These are phyloP conservation scores for Opeltia flavorubescens DNA, from an alignment of 495 filamentous ascomycete species.

Conservation along the genomic window DNA sequence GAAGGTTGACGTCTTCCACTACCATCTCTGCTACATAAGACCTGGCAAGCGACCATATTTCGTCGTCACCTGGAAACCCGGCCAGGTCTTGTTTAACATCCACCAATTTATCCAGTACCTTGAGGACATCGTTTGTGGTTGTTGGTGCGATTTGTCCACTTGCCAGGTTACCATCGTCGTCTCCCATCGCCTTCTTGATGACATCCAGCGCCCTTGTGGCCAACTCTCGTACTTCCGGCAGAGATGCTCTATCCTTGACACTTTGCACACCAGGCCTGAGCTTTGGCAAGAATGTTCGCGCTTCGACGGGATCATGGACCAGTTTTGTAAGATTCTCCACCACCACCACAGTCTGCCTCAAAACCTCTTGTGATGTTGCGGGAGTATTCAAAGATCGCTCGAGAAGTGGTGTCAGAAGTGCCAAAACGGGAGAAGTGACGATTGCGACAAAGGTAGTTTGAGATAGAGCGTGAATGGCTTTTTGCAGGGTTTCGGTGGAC, in stretches of 20 bases:
- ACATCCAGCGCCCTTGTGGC: conserved; percentile 69
- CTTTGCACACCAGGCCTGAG: conserved; percentile 85
- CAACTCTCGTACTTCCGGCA: conserved; percentile 88
- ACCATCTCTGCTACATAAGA: conserved; percentile 75
- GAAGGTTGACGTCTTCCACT: conserved; percentile 75
- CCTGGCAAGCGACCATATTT: conserved; percentile 53
- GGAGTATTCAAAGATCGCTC: conserved; percentile 87
- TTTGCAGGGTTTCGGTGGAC: conserved; percentile 72
- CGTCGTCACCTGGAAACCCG: conserved; percentile 40
- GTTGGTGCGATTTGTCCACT: conserved; percentile 49
- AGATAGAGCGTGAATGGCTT: conserved; percentile 91
- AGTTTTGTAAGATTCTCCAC: conserved; percentile 98
- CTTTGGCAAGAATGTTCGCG: conserved; percentile 89
- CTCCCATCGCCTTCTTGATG: conserved; percentile 87
- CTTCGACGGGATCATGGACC: conserved; percentile 94
- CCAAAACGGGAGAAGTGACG: conserved; percentile 94
- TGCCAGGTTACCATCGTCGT: conserved; percentile 43
- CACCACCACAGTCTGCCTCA: conserved; percentile 93
- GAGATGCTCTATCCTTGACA: conserved; percentile 74
- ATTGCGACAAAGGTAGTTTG: conserved; percentile 98
- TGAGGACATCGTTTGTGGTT: conserved; percentile 62
- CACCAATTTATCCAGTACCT: conserved; percentile 59
- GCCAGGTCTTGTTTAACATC: conserved; percentile 49
- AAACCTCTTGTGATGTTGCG: conserved; percentile 79
- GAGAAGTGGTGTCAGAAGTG: conserved; percentile 89